Evolutionary conservation across 2,329 filamentous ascomycete genomes (phyloP).

Genomic region (Magnaporthiopsis rhizophila): DNA sequence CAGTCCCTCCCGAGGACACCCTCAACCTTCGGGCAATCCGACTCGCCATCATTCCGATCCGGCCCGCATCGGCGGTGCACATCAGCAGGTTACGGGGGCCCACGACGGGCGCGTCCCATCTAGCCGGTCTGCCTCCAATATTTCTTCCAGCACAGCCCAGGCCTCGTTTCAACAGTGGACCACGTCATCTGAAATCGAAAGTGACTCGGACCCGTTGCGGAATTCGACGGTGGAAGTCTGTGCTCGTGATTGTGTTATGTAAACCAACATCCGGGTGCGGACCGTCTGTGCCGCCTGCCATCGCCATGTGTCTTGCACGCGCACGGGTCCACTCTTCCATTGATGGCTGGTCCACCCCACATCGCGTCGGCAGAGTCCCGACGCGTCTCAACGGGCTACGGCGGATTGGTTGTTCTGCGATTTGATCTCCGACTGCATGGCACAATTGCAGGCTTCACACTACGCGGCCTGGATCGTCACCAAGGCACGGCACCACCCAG

Average conservation of each 20-base stretch:
- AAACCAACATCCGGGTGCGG: too few relatives aligned
- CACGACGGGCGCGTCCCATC: background rate
- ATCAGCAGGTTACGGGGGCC: too few relatives aligned
- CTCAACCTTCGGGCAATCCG: background rate
- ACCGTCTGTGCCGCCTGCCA: background rate
- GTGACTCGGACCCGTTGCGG: too few relatives aligned
- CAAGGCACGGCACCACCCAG: background rate
- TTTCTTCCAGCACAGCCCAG: background rate
- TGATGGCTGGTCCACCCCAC: background rate
- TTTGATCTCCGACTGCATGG: background rate
- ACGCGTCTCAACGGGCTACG: background rate
- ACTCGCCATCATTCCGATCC: background rate
- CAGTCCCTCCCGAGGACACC: too few relatives aligned
- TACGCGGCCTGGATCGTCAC: background rate
- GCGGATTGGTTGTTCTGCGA: background rate
- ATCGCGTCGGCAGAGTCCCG: background rate
- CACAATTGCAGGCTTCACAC: background rate
- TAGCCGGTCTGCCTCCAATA: background rate
- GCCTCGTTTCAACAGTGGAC: background rate
- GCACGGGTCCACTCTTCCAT: background rate
- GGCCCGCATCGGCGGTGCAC: too few relatives aligned
- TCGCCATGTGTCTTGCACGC: background rate
- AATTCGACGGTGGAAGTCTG: too few relatives aligned
- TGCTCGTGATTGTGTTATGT: too few relatives aligned
- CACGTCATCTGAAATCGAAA: too few relatives aligned